Percentiles rank a stretch among this genome's conserved stretches.
phyloP scores from a whole-genome alignment of 768 basidiomycete species.

The Boletus rubescentipes region DNA sequence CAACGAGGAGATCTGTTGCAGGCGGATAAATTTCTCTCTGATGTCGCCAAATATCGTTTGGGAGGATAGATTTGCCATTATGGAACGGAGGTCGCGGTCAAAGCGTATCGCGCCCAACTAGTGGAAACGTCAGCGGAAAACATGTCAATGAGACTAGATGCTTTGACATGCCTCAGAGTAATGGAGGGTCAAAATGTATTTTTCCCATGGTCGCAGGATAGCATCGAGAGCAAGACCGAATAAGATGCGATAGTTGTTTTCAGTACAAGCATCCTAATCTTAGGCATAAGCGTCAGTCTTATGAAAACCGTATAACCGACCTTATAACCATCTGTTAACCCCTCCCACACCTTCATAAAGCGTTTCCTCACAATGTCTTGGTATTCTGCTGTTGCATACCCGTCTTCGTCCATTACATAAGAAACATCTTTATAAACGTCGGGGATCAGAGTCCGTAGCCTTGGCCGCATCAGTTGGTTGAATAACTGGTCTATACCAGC shows the following conservation, averaged over 20 bases:
- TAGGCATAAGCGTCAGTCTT: not conserved
- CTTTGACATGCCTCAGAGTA: conserved; percentile 74
- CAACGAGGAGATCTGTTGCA: conserved; percentile 92
- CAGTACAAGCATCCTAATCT: conserved; percentile 78
- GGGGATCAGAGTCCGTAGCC: conserved; percentile 74
- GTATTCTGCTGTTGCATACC: conserved; percentile 79
- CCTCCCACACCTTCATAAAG: conserved; percentile 88
- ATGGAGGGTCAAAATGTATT: conserved; percentile 71
- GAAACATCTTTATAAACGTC: conserved; percentile 91
- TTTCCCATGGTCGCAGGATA: conserved; percentile 95
- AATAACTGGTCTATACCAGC: conserved; percentile 90
- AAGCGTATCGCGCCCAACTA: conserved; percentile 96
- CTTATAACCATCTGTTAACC: conserved; percentile 82
- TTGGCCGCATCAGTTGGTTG: conserved; percentile 90
- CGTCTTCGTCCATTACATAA: conserved; percentile 88
- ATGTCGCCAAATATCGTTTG: conserved; percentile 90
- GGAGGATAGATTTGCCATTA: conserved; percentile 79
- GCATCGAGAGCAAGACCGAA: conserved; percentile 85
- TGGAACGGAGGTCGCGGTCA: conserved; percentile 85
- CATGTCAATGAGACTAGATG: not conserved
- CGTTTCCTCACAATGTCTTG: conserved; percentile 86
- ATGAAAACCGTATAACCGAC: conserved; percentile 36
- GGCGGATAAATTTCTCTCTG: conserved; percentile 85
- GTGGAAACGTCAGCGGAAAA: conserved; percentile 1
- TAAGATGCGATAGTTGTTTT: conserved; percentile 82